phyloP scores from a whole-genome alignment of 2,329 filamentous ascomycete genomes.

The Botryotinia convoluta region DNA sequence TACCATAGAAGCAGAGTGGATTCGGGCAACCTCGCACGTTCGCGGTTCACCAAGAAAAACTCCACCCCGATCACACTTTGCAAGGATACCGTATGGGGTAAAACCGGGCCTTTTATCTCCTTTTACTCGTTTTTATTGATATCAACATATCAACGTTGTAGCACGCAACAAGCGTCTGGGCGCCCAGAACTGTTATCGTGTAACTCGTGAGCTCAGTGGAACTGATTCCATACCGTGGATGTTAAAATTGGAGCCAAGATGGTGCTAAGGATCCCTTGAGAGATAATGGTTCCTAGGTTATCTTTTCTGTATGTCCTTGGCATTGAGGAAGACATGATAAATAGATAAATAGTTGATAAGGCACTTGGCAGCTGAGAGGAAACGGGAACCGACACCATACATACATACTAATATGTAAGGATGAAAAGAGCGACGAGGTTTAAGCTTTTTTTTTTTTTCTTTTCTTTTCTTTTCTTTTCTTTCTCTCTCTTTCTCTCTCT shows the following conservation, averaged over 20 bases:
- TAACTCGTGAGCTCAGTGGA: neutral
- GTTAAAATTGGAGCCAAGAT: neutral
- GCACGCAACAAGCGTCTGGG: conserved; percentile 1
- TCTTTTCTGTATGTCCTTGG: neutral
- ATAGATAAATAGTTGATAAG: neutral
- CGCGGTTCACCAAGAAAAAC: neutral
- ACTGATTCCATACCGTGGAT: neutral
- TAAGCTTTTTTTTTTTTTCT: neutral
- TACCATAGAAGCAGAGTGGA: neutral
- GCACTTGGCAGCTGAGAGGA: neutral
- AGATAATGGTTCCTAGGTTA: neutral
- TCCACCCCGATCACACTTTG: neutral
- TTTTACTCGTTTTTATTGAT: neutral
- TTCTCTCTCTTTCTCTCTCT: neutral
- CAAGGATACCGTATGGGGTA: neutral
- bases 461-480: neutral
- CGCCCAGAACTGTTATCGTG: conserved; percentile 3
- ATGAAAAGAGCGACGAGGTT: neutral
- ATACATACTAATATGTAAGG: neutral
- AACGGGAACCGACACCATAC: neutral
- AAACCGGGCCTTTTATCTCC: neutral
- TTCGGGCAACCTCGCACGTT: neutral
- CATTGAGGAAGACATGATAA: neutral
- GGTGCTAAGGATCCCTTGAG: neutral
- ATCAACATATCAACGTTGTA: neutral